Evolutionary conservation across 169 alveolate species (phyloP).

Genomic region (Cryptosporidium sp.): DNA sequence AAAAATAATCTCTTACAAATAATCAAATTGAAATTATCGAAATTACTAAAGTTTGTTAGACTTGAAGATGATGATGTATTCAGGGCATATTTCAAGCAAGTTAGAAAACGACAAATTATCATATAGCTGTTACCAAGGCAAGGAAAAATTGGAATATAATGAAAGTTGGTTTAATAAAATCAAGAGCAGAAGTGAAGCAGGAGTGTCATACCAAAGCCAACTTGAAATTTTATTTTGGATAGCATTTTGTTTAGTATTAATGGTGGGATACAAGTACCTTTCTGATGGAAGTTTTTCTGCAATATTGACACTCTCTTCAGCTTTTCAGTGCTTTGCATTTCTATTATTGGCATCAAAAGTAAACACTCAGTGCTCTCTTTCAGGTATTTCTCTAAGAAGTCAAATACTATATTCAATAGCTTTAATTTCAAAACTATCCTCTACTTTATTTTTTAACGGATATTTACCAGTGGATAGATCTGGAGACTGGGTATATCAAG

Average conservation of each 20-base stretch:
- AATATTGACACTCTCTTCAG: conserved; percentile 65
- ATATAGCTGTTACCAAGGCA: conserved; percentile 10
- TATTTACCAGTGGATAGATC: conserved; percentile 83
- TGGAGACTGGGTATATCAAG: conserved; percentile 83
- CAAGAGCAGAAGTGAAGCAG: conserved; percentile 16
- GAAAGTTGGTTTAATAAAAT: conserved; percentile 18
- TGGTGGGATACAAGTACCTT: conserved; percentile 70
- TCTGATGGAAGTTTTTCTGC: conserved; percentile 75
- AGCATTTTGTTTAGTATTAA: conserved; percentile 46
- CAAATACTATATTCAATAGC: conserved; percentile 74
- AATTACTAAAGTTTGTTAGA: conserved; percentile 64
- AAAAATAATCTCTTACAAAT: background rate
- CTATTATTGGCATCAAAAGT: conserved; percentile 63
- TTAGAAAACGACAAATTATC: conserved; percentile 48
- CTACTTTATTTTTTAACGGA: conserved; percentile 79
- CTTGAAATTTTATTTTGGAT: conserved; percentile 65
- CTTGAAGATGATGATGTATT: conserved; percentile 40
- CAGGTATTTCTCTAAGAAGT: conserved; percentile 59
- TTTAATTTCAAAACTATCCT: conserved; percentile 78
- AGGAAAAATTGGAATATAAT: conserved; percentile 20
- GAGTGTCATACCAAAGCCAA: conserved; percentile 29
- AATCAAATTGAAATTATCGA: background rate
- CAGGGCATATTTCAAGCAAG: conserved; percentile 57
- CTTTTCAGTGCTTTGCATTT: conserved; percentile 75
- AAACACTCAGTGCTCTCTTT: conserved; percentile 69